Base-by-base conservation (phyloP, 75 land plant genomes). In the Ceratopteris richardii region DNA sequence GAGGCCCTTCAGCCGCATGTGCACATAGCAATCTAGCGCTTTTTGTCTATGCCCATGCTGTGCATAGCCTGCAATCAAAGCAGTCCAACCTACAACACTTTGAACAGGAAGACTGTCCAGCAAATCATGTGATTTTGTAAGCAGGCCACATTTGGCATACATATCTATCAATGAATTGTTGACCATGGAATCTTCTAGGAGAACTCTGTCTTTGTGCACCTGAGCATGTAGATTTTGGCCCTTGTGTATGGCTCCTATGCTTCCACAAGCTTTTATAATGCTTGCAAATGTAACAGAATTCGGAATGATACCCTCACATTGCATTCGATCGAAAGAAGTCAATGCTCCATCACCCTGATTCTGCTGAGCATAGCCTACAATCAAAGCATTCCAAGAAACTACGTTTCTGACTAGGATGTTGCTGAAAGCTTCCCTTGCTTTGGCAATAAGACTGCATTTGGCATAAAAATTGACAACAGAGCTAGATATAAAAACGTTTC, bases 371-470 rank as follows among this genome's bases (percentile, higher is more conserved):
- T 51, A 30, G 1, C 66, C 77, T 30, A 50, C 39, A 13, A 74
- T 63, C 61, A 74, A 36, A 0, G 71, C 55, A 11, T 57, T 74
- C 82, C 82, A 79, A 0, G 82, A 66, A 40, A 70, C 54, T 0
- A 66, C 62, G 60, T 70, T 66, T 47, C 39, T 65, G 10, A 36
- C 29, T 0, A 68, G 61, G 51, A 66, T 61, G 18, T 27, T 28
- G 16, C 64, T 23, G 20, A 64, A 75, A 25, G 29, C 53, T 25
- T 28, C 27, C 12, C 39, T 6, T 1, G 70, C 77, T 43, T 56
- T 56, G 13, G 20, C 46, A 30, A 74, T 17, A 29, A 23, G 22
- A 1, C 70, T 62, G 21, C 66, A 43, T 48, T 74, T 67, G 11
- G 58, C 66, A 63, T 74, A 74, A 66, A 74, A 39, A 50, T 67